A percentile compares a stretch with the other conserved stretches of the same genome.
Conservation (phyloP, 345 rosid species). For the Moricandia moricandioides region DNA sequence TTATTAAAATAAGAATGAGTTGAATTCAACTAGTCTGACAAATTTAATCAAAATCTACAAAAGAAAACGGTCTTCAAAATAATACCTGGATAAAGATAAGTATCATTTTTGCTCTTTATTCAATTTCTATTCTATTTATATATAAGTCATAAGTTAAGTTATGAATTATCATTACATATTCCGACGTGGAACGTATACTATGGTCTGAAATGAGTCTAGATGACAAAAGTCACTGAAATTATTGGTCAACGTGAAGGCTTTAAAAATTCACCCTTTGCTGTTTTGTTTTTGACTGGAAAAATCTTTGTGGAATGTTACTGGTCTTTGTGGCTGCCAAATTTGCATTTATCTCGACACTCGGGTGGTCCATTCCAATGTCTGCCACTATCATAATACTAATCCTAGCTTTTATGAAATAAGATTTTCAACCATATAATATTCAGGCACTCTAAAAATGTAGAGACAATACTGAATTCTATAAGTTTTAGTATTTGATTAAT, state of each 20-base stretch:
- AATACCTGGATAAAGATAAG: not conserved
- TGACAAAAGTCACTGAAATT: not conserved
- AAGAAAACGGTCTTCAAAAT: not conserved
- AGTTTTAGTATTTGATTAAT: not conserved
- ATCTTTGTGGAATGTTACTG: constrained; percentile 37
- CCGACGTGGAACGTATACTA: not conserved
- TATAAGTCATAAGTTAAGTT: not conserved
- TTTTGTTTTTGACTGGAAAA: constrained; percentile 50
- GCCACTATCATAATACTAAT: constrained; percentile 24
- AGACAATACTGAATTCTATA: not conserved
- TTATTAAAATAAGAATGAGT: not conserved
- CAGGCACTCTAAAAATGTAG: not conserved
- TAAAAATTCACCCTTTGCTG: not conserved
- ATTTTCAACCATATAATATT: constrained; percentile 12
- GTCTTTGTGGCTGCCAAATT: constrained; percentile 38
- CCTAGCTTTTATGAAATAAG: constrained; percentile 8
- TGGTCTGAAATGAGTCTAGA: not conserved
- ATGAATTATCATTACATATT: not conserved
- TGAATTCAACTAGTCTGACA: not conserved
- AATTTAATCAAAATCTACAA: not conserved
- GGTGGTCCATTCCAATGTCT: constrained; percentile 32
- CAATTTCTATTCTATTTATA: not conserved
- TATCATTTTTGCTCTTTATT: not conserved
- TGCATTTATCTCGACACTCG: constrained; percentile 18
- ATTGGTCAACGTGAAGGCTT: constrained; percentile 32